Conservation (phyloP, 2,329 filamentous ascomycete species). For the Penicillium hordei region DNA sequence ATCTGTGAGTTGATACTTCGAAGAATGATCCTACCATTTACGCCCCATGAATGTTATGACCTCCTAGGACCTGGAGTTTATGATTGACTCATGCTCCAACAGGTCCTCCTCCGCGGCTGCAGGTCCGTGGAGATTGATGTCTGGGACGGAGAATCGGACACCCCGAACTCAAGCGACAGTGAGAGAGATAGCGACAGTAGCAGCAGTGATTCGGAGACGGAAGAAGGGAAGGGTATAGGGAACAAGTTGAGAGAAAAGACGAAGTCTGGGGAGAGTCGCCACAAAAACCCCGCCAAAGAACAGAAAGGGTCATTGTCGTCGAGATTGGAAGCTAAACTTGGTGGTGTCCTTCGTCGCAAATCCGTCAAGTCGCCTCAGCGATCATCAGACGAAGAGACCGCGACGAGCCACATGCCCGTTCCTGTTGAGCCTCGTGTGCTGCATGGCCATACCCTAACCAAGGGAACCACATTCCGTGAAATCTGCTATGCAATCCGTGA, state of each 20-base stretch:
- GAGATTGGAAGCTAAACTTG: conserved; percentile 27
- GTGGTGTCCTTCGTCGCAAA: conserved; percentile 23
- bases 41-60: neutral
- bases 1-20: conserved; percentile 54
- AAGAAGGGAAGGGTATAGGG: conserved; percentile 18
- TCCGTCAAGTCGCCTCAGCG: conserved; percentile 8
- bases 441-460: conserved; percentile 83
- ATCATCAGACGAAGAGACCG: neutral
- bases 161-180: conserved; percentile 31
- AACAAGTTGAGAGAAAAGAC: conserved; percentile 23
- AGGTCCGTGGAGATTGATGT: conserved; percentile 94
- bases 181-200: conserved; percentile 38
- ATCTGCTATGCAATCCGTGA: conserved; percentile 80
- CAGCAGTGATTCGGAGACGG: conserved; percentile 28
- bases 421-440: conserved; percentile 73
- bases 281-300: conserved; percentile 17
- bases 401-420: conserved; percentile 11
- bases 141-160: conserved; percentile 69
- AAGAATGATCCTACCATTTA: neutral
- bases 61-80: neutral
- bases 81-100: neutral
- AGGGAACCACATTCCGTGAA: conserved; percentile 80
- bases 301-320: conserved; percentile 20
- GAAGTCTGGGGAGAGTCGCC: neutral
- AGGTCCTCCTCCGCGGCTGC: conserved; percentile 74